Evolutionary conservation across 768 basidiomycete genomes (phyloP), one percentile per base, ranked within the genome.

Genomic region (Leucogyrophana mollusca): DNA sequence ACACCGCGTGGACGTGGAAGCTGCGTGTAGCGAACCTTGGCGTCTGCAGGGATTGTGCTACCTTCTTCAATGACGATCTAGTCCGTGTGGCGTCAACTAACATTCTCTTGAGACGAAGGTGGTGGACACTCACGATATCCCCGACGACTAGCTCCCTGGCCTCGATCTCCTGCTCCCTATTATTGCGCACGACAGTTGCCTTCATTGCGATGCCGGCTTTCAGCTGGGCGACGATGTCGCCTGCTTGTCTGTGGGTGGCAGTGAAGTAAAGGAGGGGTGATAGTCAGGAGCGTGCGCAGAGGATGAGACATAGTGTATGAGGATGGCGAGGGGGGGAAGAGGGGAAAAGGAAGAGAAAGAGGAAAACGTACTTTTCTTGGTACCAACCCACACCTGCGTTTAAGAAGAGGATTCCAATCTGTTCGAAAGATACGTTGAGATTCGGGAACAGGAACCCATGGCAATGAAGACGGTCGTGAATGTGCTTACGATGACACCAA

Each of bases 381-480:
- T 72, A 74, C 73, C 73, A 73, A 21, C 59, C 59, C 69, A 74
- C 72, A 32, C 66, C 57, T 24, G 74, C 74, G 59, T 76, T 76
- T 47, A 72, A 52, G n/a, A 60, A 34, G 17, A 72, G 55, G 17
- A 72, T 72, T 18, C 59, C 70, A 50, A 71, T 70, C 69, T 70
- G 41, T 18, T 16, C 32, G n/a, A 33, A 33, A 33, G 32, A 33
- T 33, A 33, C n/a, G 9, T 33, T 9, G 9, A 33, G 32, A 9
- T 33, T n/a, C n/a, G n/a, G n/a, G n/a, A n/a, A n/a, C n/a, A n/a
- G n/a, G n/a, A n/a, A n/a, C n/a, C n/a, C n/a, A n/a, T n/a, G n/a
- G n/a, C n/a, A n/a, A n/a, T n/a, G n/a, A n/a, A n/a, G n/a, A n/a
- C n/a, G n/a, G n/a, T n/a, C n/a, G n/a, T n/a, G n/a, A n/a, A n/a